Base-by-base conservation (phyloP, 495 filamentous ascomycete species). In the Lophium mytilinum region DNA sequence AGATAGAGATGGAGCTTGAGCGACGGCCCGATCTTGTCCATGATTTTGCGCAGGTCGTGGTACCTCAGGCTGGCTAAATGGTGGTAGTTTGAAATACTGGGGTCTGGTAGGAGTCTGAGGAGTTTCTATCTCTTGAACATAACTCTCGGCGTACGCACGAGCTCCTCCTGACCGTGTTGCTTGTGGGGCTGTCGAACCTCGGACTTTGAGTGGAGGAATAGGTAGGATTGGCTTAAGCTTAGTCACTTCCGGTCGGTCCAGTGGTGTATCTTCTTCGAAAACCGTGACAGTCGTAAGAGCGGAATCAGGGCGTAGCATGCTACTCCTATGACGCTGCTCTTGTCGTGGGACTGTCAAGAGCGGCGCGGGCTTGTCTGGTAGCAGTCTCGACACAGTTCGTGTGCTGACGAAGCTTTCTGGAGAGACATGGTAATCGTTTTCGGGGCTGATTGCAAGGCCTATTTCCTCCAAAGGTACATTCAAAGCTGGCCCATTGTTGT, bases 371-470 rank as follows among this genome's bases (percentile, higher is more conserved):
- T 46, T 52, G 5, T 47, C 62, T 30, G 62, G 59, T 7, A 60
- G 48, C 11, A 52, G 50, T 17, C 24, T 37, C 14, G 50, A 52
- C 37, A 52, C 9, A n/a, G 50, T 52, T 18, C 50, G 34, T 18
- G 37, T 37, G 50, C 50, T 52, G 21, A 21, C 50, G 50, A 17
- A 17, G 24, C 50, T 52, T 52, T 37, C 50, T 17, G 50, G 50
- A 40, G 50, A 37, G 14, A 11, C 21, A 34, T 37, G 50, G 10
- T n/a, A 30, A 1, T 52, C 50, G 9, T 17, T 52, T 37, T 66
- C 63, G 4, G 62, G 54, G 33, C 57, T 66, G 12, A 66, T 54
- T 9, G 63, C 63, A 40, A 66, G 34, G 9, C 63, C 63, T 30
- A 66, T 66, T 37, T 60, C 53, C 12, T 64, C 62, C 12, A 58